A percentile compares a stretch with the other conserved stretches of the same genome.
Conservation (phyloP, 306 rosid genomes). For the Alnus rubra region DNA sequence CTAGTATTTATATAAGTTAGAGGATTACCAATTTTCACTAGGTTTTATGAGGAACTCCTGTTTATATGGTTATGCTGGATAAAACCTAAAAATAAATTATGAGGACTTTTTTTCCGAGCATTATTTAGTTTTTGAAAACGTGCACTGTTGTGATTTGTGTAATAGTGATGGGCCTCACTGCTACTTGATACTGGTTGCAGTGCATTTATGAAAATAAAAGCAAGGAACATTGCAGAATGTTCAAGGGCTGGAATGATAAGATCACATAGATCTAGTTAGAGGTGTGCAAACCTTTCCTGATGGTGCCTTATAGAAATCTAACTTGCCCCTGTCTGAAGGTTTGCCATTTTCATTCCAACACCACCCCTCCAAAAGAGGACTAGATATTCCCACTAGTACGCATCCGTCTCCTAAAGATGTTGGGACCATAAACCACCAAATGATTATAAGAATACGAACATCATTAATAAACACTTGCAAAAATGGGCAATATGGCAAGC, state of each 20-base stretch:
- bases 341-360: not conserved
- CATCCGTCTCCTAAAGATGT: too few species aligned
- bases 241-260: not conserved
- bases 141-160: not conserved
- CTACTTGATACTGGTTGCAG: slow-evolving; percentile 2
- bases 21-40: not conserved
- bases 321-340: not conserved
- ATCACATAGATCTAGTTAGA: slow-evolving; percentile 1
- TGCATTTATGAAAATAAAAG: not conserved
- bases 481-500: too few species aligned
- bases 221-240: not conserved
- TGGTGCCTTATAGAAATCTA: not conserved
- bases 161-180: slow-evolving; percentile 1
- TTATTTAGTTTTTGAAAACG: not conserved
- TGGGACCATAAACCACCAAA: too few species aligned
- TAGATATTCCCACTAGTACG: not conserved
- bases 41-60: not conserved
- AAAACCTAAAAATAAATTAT: not conserved
- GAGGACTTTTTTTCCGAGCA: not conserved
- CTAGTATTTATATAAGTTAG: not conserved
- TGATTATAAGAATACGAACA: too few species aligned
- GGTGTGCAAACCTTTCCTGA: not conserved
- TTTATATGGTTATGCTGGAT: not conserved
- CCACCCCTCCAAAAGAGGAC: not conserved
- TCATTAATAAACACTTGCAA: too few species aligned